Evolutionary conservation across 164 flowering plant genomes (phyloP).

Genomic region (Cinnamomum chago): DNA sequence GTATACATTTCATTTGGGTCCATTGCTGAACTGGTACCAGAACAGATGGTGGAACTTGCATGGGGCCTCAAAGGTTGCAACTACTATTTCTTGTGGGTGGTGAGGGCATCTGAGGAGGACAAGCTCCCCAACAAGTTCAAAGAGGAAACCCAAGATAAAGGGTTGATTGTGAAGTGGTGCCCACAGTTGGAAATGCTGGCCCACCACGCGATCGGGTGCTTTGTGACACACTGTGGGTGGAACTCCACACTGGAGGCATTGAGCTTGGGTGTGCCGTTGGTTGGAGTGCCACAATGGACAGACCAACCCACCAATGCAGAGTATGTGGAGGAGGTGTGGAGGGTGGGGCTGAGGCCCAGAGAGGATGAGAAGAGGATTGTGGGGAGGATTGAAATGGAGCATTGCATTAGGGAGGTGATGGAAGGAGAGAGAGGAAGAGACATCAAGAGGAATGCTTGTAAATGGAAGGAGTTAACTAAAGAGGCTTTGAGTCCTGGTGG

Average conservation of each 20-base stretch:
- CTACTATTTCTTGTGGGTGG: not conserved
- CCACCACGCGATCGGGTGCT: constrained; percentile 1
- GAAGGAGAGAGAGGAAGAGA: constrained; percentile 3
- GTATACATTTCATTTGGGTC: not conserved
- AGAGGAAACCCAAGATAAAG: not conserved
- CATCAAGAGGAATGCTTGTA: not conserved
- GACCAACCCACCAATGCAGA: constrained; percentile 6
- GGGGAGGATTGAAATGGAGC: not conserved
- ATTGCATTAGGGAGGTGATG: constrained; percentile 4
- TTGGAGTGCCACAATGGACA: not conserved
- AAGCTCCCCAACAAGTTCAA: not conserved
- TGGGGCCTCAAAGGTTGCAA: constrained; percentile 1
- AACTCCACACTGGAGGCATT: constrained; percentile 5
- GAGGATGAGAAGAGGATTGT: not conserved
- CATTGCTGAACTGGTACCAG: not conserved
- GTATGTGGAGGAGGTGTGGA: constrained; percentile 3
- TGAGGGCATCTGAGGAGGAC: not conserved
- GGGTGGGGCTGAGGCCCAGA: not conserved
- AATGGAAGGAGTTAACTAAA: not conserved
- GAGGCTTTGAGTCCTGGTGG: not conserved
- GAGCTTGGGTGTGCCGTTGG: constrained; percentile 3
- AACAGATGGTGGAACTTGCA: not conserved
- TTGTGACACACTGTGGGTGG: constrained; percentile 10
- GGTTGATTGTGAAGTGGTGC: constrained; percentile 2
- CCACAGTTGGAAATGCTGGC: constrained; percentile 5